Evolutionary conservation across 2,329 filamentous ascomycete species (phyloP), one percentile per base, ranked within the genome.

Genomic region (Rhynchosporium agropyri): DNA sequence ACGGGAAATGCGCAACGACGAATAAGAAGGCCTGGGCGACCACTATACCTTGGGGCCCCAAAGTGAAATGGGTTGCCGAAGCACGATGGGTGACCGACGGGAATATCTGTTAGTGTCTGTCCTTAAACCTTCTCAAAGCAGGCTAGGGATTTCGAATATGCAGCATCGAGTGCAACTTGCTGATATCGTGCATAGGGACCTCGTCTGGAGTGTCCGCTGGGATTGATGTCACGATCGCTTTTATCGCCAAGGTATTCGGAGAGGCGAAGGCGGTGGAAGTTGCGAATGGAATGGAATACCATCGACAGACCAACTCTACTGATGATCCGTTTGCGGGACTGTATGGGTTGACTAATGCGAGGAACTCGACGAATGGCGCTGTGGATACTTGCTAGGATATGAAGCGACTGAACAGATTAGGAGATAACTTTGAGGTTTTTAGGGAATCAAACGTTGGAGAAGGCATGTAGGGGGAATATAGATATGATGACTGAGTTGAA

Each of bases 301-400:
- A 51, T 31, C 56, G 61, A n/a, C 57, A 60, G n/a, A 43, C 43
- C 9, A 54, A 63, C 40, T 49, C 57, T 8, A 56, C 26, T 7
- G 50, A 54, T 28, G 66, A 68, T 57, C 64, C 62, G 8, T 68
- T 63, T 60, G 55, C 66, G 9, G 48, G 4, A 20, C 13, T 63
- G 42, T 61, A 68, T 50, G 59, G 61, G 42, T 40, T 65, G 45
- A 61, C 46, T 8, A 51, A 62, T 63, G 62, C 20, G 40, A 63
- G 61, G 31, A 60, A 63, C 51, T 54, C 50, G n/a, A 54, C 50
- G 50, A 54, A 54, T 33, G 31, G 38, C 33, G 50, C n/a, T 26
- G 31, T 54, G 50, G 50, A 40, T 36, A 54, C 26, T 5, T 54
- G 50, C 50, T 54, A 40, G 26, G 26, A 26, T 54, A 40, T 7